These are phyloP conservation scores for Arachis stenosperma DNA, from an alignment of 306 rosid genomes.

Conservation along the genomic window DNA sequence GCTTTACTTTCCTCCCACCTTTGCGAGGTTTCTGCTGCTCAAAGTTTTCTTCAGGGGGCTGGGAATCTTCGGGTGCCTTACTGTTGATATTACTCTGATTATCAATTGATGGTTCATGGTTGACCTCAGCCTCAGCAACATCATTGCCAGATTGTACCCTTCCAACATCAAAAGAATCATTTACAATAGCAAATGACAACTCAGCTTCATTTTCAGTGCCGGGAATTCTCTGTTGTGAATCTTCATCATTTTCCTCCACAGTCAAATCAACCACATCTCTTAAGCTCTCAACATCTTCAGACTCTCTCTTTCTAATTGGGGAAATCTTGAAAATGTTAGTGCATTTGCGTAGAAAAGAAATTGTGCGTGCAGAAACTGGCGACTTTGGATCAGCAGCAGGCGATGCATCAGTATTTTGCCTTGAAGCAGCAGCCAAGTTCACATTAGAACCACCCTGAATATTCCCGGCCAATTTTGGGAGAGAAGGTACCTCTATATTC, in stretches of 20 bases:
- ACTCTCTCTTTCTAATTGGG: constrained; percentile 59
- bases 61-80: constrained; percentile 60
- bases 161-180: constrained; percentile 69
- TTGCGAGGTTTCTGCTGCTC: constrained; percentile 49
- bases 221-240: constrained; percentile 44
- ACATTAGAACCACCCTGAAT: constrained; percentile 51
- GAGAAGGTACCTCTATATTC: constrained; percentile 63
- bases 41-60: constrained; percentile 57
- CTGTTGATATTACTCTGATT: constrained; percentile 65
- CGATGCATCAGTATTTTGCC: constrained; percentile 52
- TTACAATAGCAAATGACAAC: constrained; percentile 68
- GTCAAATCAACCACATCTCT: constrained; percentile 44
- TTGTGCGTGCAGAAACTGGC: constrained; percentile 69
- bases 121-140: constrained; percentile 58
- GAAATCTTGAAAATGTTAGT: constrained; percentile 84
- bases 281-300: constrained; percentile 50
- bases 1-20: constrained; percentile 61
- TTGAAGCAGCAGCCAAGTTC: constrained; percentile 49
- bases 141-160: constrained; percentile 63
- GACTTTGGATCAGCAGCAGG: constrained; percentile 53
- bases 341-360: constrained; percentile 91
- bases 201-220: constrained; percentile 70
- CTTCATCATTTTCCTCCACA: constrained; percentile 47
- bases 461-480: constrained; percentile 56
- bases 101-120: constrained; percentile 64